These are phyloP conservation scores for Botryotinia narcissicola DNA, from an alignment of 2,329 filamentous ascomycete species.

Conservation along the genomic window DNA sequence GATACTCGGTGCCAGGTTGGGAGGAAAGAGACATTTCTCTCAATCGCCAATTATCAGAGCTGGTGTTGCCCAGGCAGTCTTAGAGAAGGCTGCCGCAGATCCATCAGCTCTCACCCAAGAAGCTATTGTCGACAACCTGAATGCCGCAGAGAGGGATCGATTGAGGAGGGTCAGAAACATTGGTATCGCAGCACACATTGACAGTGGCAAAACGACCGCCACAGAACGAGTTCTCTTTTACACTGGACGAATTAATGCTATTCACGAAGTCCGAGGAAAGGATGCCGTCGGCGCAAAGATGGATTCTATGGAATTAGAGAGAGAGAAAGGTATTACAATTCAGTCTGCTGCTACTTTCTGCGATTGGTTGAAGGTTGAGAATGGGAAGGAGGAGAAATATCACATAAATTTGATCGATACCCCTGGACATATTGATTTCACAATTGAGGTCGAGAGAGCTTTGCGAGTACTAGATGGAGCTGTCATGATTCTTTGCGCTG, in stretches of 20 bases:
- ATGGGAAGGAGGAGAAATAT: constrained; percentile 84
- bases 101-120: constrained; percentile 33
- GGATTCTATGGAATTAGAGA: constrained; percentile 99
- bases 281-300: constrained; percentile 97
- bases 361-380: constrained; percentile 87
- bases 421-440: constrained; percentile 98
- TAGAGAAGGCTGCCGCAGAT: constrained; percentile 35
- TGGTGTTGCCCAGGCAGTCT: constrained; percentile 36
- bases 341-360: constrained; percentile 97
- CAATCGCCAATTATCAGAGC: constrained; percentile 31
- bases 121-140: constrained; percentile 34
- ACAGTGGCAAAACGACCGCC: constrained; percentile 95
- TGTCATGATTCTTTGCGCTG: constrained; percentile 97
- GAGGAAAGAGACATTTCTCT: constrained; percentile 35
- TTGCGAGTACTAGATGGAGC: constrained; percentile 93
- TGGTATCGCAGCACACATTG: constrained; percentile 97
- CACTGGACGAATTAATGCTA: constrained; percentile 92
- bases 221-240: constrained; percentile 98
- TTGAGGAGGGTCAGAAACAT: constrained; percentile 88
- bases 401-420: constrained; percentile 99
- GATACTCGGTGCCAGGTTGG: constrained; percentile 23
- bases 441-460: constrained; percentile 95
- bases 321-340: constrained; percentile 98
- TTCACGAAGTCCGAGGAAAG: constrained; percentile 94
- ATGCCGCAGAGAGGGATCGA: constrained; percentile 71